Base-by-base conservation (phyloP, 176 grass and related monocot genomes). In the Juncus inflexus region DNA sequence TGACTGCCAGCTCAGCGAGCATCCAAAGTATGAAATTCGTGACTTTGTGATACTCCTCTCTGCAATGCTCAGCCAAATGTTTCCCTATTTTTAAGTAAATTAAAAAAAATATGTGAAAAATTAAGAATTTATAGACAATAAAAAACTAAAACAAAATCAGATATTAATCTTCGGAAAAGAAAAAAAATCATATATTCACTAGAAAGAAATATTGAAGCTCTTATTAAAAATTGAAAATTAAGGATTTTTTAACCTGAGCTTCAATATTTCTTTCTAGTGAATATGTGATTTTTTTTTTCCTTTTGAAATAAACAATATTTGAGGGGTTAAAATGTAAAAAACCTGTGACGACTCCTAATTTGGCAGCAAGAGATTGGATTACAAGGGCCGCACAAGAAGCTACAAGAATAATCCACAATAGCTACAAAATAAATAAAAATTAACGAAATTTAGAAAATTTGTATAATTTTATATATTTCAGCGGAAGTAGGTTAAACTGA, bases 381-480 rank as follows among this genome's bases (percentile, higher is more conserved):
- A 99, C 45, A 83, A 99, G 89, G 51, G 94, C 94, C 62, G 94
- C 85, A 77, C 94, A 99, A 40, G 94, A 99, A 3, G 94, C 94
- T 35, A 89, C 37, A 72, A 99, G 88, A 80, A 99, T 99, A 63
- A 99, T 92, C 88, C 94, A 99, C 67, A 99, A 80, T 71, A 99
- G 89, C 94, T 99, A 76, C 28, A 39, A 59, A 58, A 4, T 69
- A 63, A 28, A 42, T 40, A 69, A 69, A n/a, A 55, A 40, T 69
- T 69, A 9, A 54, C 15, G 35, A 10, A 1, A 55, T 4, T 37
- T 45, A 71, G 2, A 59, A 43, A 14, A 38, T 71, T 40, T 47
- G 57, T 35, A 13, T 9, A 71, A 59, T 58, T 47, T 0, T 47
- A 47, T 47, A 55, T 9, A 16, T 63, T 4, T 16, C 7, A 40